Conservation (phyloP, 331 rosid species). For the Acacia pycnantha region DNA sequence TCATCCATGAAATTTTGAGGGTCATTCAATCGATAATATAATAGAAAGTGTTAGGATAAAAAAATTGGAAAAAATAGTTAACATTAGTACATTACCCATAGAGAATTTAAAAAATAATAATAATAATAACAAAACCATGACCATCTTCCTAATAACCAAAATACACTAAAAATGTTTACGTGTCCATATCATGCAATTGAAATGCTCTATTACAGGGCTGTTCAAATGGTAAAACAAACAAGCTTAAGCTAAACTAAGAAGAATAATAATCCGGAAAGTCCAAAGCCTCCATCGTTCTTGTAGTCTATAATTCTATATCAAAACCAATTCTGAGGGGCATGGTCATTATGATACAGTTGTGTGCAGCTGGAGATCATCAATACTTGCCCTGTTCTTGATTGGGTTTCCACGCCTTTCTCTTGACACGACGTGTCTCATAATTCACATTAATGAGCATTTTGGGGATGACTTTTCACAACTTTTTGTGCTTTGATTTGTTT, state of each 20-base stretch:
- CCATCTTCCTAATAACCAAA: background rate
- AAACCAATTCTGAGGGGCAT: background rate
- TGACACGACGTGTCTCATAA: background rate
- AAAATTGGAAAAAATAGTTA: background rate
- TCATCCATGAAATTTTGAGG: too few species aligned
- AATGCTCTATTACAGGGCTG: background rate
- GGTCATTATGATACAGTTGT: background rate
- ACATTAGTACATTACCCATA: background rate
- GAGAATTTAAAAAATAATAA: background rate
- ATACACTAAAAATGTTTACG: background rate
- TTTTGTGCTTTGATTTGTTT: background rate
- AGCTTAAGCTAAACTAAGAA: background rate
- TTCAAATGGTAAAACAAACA: background rate
- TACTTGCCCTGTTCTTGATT: constrained; percentile 4
- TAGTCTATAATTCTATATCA: background rate
- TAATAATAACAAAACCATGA: too few species aligned
- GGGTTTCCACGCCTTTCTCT: background rate
- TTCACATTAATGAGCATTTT: background rate
- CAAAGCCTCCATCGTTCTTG: background rate
- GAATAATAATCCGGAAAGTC: background rate
- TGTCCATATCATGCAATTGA: background rate
- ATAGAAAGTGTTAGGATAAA: background rate
- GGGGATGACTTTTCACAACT: background rate
- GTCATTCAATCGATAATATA: background rate
- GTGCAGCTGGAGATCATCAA: background rate